Base-by-base conservation (phyloP, 2,329 filamentous ascomycete species). In the Sporothrix protearum region DNA sequence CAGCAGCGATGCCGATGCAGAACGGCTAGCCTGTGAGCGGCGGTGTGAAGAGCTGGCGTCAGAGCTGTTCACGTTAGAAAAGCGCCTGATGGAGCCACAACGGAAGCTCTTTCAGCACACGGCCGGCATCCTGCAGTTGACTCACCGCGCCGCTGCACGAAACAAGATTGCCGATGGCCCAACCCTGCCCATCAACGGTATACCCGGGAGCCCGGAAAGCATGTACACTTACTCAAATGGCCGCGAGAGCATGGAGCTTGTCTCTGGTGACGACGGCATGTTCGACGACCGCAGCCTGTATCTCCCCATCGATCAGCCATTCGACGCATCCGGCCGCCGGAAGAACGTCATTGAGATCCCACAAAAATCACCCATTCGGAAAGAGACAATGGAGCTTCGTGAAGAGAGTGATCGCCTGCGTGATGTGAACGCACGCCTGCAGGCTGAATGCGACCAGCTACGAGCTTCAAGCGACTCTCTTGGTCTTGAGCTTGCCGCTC, bases 111-210 rank as follows among this genome's bases (percentile, higher is more conserved):
- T 98, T 68, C 90, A 95, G 79, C 96, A 99, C 79, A 98, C 95
- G 0, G 94, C 96, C 16, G 95, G 93, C 59, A 92, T 99, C 51
- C 83, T 99, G 70, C 94, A 97, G 78, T 87, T 97, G 80, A 96
- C 94, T 9, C 94, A 98, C 80, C 91, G 91, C 76, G 89, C 88
- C 0, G 85, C 91, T n/a, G 84, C 85, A 72, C 70, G 70, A 39
- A 69, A 73, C 39, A 72, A 73, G 77, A 75, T 83, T 82, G 70
- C 51, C 8, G 28, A 33, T 19, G 76, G 81, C 3, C 79, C 83
- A 8, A 76, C 81, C 3, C 80, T 82, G 1, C 77, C 82, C 7
- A 78, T 83, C 53, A 86, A 87, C 71, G 88, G 86, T 25, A 88
- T 92, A 73, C 91, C 91, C 6, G 89, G 91, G 70, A 94, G 91